A percentile compares a stretch with the other conserved stretches of the same genome.
phyloP scores from a whole-genome alignment of 768 basidiomycete genomes.

The Calocybe gangraenosa region DNA sequence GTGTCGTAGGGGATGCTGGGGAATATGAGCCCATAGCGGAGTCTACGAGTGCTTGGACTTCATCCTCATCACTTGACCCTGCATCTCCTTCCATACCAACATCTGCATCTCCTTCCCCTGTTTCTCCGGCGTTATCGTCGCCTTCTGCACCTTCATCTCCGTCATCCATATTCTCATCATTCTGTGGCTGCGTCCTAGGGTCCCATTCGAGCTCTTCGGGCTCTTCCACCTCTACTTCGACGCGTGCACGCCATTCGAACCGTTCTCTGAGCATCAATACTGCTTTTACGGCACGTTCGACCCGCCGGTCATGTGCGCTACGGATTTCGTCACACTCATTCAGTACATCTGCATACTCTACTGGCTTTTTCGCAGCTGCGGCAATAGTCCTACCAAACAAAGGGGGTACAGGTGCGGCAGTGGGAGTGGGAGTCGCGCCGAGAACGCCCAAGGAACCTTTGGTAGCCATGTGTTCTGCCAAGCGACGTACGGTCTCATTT shows the following conservation, averaged over 20 bases:
- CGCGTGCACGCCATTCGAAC: slow-evolving; percentile 81
- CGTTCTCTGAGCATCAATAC: slow-evolving; percentile 75
- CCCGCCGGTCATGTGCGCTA: slow-evolving; percentile 67
- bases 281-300: slow-evolving; percentile 75
- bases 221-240: slow-evolving; percentile 74
- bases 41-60: slow-evolving; percentile 29
- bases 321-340: slow-evolving; percentile 64
- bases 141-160: slow-evolving; percentile 20
- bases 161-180: slow-evolving; percentile 5
- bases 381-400: slow-evolving; percentile 9
- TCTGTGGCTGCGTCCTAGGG: slow-evolving; percentile 32
- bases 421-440: slow-evolving; percentile 20
- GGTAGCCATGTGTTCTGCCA: slow-evolving; percentile 63
- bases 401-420: slow-evolving; percentile 22
- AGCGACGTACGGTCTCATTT: slow-evolving; percentile 64
- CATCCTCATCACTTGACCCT: slow-evolving; percentile 20
- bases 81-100: slow-evolving; percentile 15
- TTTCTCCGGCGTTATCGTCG: slow-evolving; percentile 15
- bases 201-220: slow-evolving; percentile 77
- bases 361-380: slow-evolving; percentile 27
- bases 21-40: slow-evolving; percentile 20
- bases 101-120: slow-evolving; percentile 20
- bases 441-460: slow-evolving; percentile 52
- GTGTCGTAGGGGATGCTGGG: slow-evolving; percentile 11
- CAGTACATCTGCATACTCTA: slow-evolving; percentile 59